phyloP scores from a whole-genome alignment of 768 basidiomycete genomes.

The Lentinus brumalis region DNA sequence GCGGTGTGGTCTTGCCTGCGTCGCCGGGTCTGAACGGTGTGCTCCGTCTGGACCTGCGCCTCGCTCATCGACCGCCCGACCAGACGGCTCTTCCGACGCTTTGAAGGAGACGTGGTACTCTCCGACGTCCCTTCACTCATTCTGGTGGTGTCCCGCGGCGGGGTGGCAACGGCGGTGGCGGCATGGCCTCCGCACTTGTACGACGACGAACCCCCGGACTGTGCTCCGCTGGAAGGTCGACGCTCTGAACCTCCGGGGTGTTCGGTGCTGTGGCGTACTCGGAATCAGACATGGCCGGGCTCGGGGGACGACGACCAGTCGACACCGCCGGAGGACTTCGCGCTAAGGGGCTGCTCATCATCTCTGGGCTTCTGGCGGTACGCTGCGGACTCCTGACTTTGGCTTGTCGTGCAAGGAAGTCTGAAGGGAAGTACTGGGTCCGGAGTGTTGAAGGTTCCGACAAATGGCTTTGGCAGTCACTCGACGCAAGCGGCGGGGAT shows the following conservation, averaged over 20 bases:
- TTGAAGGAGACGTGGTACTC: too few relatives aligned
- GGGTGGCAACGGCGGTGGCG: too few relatives aligned
- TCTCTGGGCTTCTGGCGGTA: not conserved
- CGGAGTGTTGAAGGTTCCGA: conserved; percentile 6
- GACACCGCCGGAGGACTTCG: not conserved
- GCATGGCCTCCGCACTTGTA: too few relatives aligned
- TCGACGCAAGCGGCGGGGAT: conserved; percentile 1
- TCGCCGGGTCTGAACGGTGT: not conserved
- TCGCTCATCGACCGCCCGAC: not conserved
- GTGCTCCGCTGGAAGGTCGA: not conserved
- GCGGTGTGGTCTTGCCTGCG: not conserved
- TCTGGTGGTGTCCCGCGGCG: too few relatives aligned
- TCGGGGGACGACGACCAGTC: not conserved
- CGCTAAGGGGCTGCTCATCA: not conserved
- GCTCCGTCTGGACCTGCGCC: conserved; percentile 7
- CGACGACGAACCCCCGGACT: not conserved
- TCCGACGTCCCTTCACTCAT: too few relatives aligned
- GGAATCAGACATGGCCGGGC: not conserved
- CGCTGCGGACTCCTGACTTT: not conserved
- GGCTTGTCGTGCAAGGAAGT: not conserved
- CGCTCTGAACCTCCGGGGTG: not conserved
- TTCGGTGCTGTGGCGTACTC: conserved; percentile 3
- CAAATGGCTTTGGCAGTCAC: conserved; percentile 6
- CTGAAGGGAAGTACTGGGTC: conserved; percentile 8
- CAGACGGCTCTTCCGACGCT: not conserved